Evolutionary conservation across 352 stramenopile genomes (phyloP), one percentile per base, ranked within the genome.

Genomic region (Sclerospora graminicola): DNA sequence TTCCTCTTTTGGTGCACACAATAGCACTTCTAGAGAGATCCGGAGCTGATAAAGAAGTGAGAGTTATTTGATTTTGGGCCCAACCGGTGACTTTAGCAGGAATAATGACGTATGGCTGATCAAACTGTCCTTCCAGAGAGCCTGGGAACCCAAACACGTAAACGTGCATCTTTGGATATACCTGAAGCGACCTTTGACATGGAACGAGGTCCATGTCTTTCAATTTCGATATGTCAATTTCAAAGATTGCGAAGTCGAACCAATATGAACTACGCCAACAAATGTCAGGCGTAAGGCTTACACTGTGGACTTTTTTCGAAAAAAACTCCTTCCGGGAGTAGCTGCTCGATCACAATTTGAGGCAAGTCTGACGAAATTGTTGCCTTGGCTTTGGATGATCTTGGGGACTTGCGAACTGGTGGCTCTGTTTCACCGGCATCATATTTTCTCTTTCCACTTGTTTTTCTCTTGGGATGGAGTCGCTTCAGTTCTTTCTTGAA

Each of bases 201-300:
- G 14, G 48, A 29, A 40, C 48, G 19, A 55, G 39, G 26, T 55
- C 19, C 34, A 48, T 41, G 24, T 55, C 19, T 56, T 8, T 37
- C 44, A 44, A 27, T 56, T 8, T 37, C 44, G 49, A 27, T 27
- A 52, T 24, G 39, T 44, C 16, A 51, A 68, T 32, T 61, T 68
- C 16, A 40, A 68, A 67, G 48, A 67, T 67, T 34, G 46, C 57
- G 33, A 55, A 62, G 37, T 62, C 46, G 41, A 58, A 58, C 14
- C 9, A 40, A 45, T 40, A 45, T 19, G 57, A 61, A 66, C 51
- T 59, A 41, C 42, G 23, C 57, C 57, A 66, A 40, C 57, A 66
- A 14, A 44, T 40, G 47, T 43, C 51, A 54, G 38, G 47, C 21
- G 37, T 34, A 43, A 62, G 45, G n/a, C 26, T 47, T 33, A 66